Evolutionary conservation across 106 monocot species (phyloP), one percentile per base, ranked within the genome.

Genomic region (Dendrobium huoshanense): DNA sequence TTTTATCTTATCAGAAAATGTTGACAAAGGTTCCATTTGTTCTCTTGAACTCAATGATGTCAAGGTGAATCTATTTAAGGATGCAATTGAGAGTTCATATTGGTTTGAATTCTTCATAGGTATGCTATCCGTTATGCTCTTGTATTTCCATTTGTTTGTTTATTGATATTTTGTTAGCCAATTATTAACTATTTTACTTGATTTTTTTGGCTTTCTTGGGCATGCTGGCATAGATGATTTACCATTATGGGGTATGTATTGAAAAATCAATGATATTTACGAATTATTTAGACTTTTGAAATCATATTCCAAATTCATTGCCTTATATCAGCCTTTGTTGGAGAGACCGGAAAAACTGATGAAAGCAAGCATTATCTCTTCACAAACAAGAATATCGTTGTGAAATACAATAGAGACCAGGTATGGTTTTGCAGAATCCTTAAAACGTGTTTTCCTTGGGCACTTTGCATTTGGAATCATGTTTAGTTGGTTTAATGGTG

Each of bases 81-180:
- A 92, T 87, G 96, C 96, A 55, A 89, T 97, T 77, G 90, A 89
- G 42, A 91, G 70, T 54, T 88, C 88, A 49, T 97, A 97, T 84
- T 97, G 96, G 96, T 88, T 92, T 90, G 96, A 97, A 73, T 85
- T 97, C 43, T 97, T 97, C 82, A 89, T 97, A 75, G 96, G 96
- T 89, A 90, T 85, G 79, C 4, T 24, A 7, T 47, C 49, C 25
- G 25, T 78, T 18, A 37, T 83, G n/a, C 9, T 58, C 55, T 51
- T 81, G 25, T 75, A 11, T 75, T 54, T 81, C 55, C 20, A n/a
- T 55, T 76, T 67, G 22, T 22, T 72, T 67, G 45, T 55, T 54
- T 79, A 31, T 72, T 49, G 3, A 77, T 75, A 51, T 75, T 75
- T 72, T 4, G 37, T 51, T 72, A 15, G 8, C 19, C 16, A 44